Base-by-base conservation (phyloP, 2,329 filamentous ascomycete genomes). In the Lecanicillium sp. region DNA sequence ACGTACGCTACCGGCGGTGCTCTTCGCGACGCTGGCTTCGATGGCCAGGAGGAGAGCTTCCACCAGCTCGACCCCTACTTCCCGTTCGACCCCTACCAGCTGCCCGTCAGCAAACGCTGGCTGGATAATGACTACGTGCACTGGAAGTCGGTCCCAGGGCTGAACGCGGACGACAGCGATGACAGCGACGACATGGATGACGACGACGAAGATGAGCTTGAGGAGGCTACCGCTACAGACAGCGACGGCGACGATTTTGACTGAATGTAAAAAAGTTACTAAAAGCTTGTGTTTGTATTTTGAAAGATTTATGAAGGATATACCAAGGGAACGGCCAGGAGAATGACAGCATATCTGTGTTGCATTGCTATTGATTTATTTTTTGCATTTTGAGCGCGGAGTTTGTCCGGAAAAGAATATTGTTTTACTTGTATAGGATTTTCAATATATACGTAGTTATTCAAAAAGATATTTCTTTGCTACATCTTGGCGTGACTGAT, bases 21-120 rank as follows among this genome's bases (percentile, higher is more conserved):
- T 1, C 68, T 79, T 27, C 74, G 74, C 52, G 79, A 80, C 56
- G 62, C 66, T 10, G 66, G 67, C 3, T 63, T 63, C 44, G 67
- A 68, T 32, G 63, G 68, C 12, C 77, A 83, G 46, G 86, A 87
- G 50, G 88, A 95, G 56, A 82, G 84, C 53, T 85, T 82, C 59
- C 84, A 91, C 59, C 85, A 95, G 65, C 77, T 98, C 2, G 90
- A 97, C 57, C 87, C 90, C 0, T 96, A 95, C 64, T 98, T 97
- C 60, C 93, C 93, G 0, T 98, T 98, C 60, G 93, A 98, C 62
- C 94, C 94, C 2, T 98, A 97, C 65, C 86, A 91, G 59, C 72
- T 98, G 42, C 90, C 90, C 1, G 74, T 82, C 56, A 96, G 90
- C 64, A 89, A 87, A 66, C 78, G 82, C 51, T 97, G 93, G 94